phyloP scores from a whole-genome alignment of 2,329 filamentous ascomycete species.

The Didymella pinodella region DNA sequence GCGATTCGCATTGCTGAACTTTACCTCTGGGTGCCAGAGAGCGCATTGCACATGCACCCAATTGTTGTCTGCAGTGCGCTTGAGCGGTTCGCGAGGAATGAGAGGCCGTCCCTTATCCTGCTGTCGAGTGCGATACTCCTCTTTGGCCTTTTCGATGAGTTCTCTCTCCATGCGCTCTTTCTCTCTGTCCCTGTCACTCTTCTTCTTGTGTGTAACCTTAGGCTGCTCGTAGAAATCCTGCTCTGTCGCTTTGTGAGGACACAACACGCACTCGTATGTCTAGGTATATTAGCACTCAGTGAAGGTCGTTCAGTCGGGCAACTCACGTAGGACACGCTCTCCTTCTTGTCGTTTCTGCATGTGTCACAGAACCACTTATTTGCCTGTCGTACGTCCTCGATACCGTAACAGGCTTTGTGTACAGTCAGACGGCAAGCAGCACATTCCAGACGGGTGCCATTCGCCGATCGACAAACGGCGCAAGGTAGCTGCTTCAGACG shows the following conservation, averaged over 20 bases:
- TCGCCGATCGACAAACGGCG: conserved; percentile 79
- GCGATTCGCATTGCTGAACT: conserved; percentile 84
- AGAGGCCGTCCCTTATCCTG: conserved; percentile 82
- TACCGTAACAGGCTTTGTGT: conserved; percentile 91
- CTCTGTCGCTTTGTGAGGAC: conserved; percentile 81
- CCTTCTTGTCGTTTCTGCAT: conserved; percentile 92
- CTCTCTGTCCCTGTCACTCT: conserved; percentile 88
- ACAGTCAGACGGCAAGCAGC: conserved; percentile 90
- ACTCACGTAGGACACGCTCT: conserved; percentile 85
- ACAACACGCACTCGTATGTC: conserved; percentile 93
- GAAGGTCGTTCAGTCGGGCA: not conserved
- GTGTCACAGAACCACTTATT: conserved; percentile 94
- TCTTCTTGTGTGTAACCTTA: conserved; percentile 83
- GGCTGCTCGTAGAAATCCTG: conserved; percentile 85
- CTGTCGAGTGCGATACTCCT: conserved; percentile 84
- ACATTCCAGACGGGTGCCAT: conserved; percentile 70
- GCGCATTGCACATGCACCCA: conserved; percentile 98
- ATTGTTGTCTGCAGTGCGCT: conserved; percentile 94
- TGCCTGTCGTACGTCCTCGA: conserved; percentile 71
- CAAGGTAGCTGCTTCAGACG: conserved; percentile 82
- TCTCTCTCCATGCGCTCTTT: conserved; percentile 88
- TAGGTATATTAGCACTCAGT: conserved; percentile 47
- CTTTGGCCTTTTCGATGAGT: conserved; percentile 77
- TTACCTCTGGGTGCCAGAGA: conserved; percentile 89
- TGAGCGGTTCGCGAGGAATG: conserved; percentile 87